Evolutionary conservation across 106 monocot genomes (phyloP), one percentile per base, ranked within the genome.

Genomic region (Ottelia alismoides): DNA sequence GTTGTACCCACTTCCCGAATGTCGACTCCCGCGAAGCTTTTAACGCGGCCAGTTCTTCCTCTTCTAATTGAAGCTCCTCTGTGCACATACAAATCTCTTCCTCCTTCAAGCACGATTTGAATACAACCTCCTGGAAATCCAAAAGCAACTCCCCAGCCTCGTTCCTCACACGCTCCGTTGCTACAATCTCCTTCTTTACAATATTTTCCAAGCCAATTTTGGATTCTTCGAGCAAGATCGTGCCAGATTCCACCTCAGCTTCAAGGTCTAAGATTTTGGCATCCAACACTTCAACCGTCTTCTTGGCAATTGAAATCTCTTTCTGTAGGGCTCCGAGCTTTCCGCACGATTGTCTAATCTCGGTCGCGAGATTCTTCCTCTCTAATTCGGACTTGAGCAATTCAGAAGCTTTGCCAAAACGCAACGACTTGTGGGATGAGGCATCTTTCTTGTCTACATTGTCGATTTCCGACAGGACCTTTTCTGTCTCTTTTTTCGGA

Each of bases 371-470:
- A 18, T 61, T 47, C 9, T 20, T 28, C 22, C 27, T 12, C 30
- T 61, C 61, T 21, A 22, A 47, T 29, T 61, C 30, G 2, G 61
- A 28, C 61, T 61, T 49, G 4, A 61, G 49, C n/a, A 61, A 25
- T 18, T 61, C 61, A 29, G 61, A 61, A 61, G 48, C 61, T 31
- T 61, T 61, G 35, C 61, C 61, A 20, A 47, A 49, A 11, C 49
- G 25, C 29, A 29, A 59, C 23, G 25, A 28, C 49, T 29, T 48
- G 0, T 61, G 61, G 11, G 47, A 11, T 29, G 49, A 0, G 2
- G 31, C 47, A 22, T 61, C 61, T 48, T 9, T 30, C 28, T 49
- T 61, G 14, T 61, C 49, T 0, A 61, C 4, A 49, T 61, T 61
- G 2, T 61, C 61, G 49, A 61, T 61, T 17, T 20, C 35, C 20